These are phyloP conservation scores for Mollisiaceae sp. DNA, from an alignment of 2,329 filamentous ascomycete genomes.

Conservation along the genomic window DNA sequence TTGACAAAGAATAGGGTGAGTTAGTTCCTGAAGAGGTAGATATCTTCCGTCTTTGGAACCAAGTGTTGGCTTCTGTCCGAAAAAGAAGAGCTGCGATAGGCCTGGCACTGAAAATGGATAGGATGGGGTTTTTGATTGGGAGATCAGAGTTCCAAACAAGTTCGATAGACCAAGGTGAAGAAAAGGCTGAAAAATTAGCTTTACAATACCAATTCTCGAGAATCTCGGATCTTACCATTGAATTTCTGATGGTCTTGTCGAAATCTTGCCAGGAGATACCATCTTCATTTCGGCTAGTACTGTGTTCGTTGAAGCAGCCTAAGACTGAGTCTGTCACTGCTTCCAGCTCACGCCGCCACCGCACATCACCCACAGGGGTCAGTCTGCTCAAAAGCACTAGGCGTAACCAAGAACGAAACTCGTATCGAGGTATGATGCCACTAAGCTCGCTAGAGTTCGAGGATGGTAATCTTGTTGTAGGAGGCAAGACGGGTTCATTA, in stretches of 20 bases:
- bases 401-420: slow-evolving; percentile 7
- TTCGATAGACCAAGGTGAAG: background rate
- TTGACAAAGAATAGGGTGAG: slow-evolving; percentile 4
- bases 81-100: background rate
- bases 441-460: background rate
- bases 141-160: background rate
- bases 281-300: background rate
- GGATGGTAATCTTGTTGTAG: background rate
- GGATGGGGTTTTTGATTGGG: background rate
- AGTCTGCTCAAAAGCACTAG: background rate
- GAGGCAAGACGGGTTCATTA: background rate
- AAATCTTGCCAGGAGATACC: background rate
- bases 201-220: background rate
- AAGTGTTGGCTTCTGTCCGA: background rate
- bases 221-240: background rate
- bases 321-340: slow-evolving; percentile 3
- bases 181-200: background rate
- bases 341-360: slow-evolving; percentile 1
- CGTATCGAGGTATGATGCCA: background rate
- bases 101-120: background rate
- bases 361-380: background rate
- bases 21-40: background rate
- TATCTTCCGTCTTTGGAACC: background rate
- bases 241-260: background rate
- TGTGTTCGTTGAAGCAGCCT: background rate